These are phyloP conservation scores for Colletotrichum tropicicola DNA, from an alignment of 2,329 filamentous ascomycete genomes.

Conservation along the genomic window DNA sequence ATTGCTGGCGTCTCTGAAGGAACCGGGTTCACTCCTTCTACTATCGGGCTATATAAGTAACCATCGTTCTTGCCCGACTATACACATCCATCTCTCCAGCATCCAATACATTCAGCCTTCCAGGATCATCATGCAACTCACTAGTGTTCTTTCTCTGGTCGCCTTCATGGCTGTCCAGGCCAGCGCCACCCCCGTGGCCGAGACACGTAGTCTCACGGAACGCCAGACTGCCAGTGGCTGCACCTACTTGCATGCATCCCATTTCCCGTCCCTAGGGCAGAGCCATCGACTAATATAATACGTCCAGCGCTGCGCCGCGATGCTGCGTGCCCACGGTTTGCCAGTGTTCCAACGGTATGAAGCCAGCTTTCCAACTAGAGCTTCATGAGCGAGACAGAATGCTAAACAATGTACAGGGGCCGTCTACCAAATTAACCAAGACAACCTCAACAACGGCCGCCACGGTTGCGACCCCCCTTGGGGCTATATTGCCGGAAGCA, in stretches of 20 bases:
- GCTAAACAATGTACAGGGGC: neutral
- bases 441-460: neutral
- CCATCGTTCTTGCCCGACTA: neutral
- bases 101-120: neutral
- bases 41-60: neutral
- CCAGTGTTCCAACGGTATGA: neutral
- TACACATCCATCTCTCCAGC: neutral
- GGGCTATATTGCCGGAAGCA: neutral
- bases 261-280: too few relatives aligned
- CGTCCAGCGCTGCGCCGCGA: neutral
- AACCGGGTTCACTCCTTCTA: too few relatives aligned
- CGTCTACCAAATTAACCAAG: neutral
- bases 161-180: neutral
- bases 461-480: neutral
- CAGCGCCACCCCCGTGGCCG: neutral
- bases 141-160: neutral
- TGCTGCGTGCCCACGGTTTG: neutral
- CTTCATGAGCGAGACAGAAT: neutral
- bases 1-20: too few relatives aligned
- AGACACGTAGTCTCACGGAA: neutral
- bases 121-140: neutral
- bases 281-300: neutral
- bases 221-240: neutral
- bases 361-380: neutral
- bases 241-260: neutral